phyloP scores from a whole-genome alignment of 1,139 yeast species.

The Saccharomyces hybrid region DNA sequence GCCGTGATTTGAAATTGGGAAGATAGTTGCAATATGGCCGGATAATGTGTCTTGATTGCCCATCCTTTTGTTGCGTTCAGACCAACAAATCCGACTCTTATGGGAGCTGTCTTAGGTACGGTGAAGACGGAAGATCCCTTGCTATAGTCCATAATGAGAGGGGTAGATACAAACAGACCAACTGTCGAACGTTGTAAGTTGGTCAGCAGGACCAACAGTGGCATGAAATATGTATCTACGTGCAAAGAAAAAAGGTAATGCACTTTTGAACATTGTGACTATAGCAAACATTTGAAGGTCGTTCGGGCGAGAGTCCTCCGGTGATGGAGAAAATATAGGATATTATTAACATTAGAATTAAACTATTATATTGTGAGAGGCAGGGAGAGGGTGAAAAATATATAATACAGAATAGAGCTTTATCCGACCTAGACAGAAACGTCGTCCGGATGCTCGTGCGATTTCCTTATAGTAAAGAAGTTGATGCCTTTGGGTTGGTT shows the following conservation, averaged over 20 bases:
- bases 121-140: constrained; percentile 20
- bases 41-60: constrained; percentile 27
- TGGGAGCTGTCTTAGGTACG: constrained; percentile 22
- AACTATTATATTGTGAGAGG: not conserved
- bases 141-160: constrained; percentile 11
- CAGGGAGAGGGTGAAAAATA: too few species aligned
- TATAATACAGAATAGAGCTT: too few species aligned
- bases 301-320: not conserved
- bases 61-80: constrained; percentile 21
- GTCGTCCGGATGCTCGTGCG: constrained; percentile 47
- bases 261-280: not conserved
- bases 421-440: constrained; percentile 32
- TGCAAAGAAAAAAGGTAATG: not conserved
- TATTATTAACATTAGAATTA: not conserved
- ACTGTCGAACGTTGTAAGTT: not conserved
- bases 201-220: not conserved
- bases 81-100: constrained; percentile 25
- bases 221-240: not conserved
- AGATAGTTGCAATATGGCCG: constrained; percentile 23
- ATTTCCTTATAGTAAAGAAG: constrained; percentile 69
- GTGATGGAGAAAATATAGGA: not conserved
- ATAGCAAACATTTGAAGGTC: not conserved
- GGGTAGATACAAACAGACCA: not conserved
- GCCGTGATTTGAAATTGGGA: constrained; percentile 27
- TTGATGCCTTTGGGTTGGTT: constrained; percentile 57